Evolutionary conservation across 148 eudicot species (phyloP), one percentile per base, ranked within the genome.

Genomic region (Fallopia convolvulus): DNA sequence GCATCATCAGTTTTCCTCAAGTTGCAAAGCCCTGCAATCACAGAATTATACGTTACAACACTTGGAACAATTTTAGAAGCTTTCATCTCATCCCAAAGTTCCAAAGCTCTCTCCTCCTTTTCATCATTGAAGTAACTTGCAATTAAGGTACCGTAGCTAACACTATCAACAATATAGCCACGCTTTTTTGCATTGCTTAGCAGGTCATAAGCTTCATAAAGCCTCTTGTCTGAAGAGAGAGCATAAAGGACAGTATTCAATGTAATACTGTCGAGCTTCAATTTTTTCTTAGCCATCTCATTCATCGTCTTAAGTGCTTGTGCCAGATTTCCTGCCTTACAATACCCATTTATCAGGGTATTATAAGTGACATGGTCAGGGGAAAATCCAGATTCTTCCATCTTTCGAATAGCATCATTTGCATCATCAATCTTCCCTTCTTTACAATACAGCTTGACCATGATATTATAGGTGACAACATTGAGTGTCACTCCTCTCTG

Each of bases 61-160:
- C 83, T 83, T 0, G 98, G 98, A 78, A 88, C 76, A 44, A 89
- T 78, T 72, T 79, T 83, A 76, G 74, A 89, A 80, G 78, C 81
- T 82, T 88, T 92, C 98, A 92, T 94, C 83, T 89, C 95, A 44
- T 89, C 89, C 98, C 98, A 94, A 11, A 90, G 78, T 79, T 83
- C 78, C 84, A 88, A 79, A 72, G 95, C 95, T 63, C 68, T 76
- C 3, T 77, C 88, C 61, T 80, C 86, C 73, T 94, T 88, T 75
- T 76, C 85, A 71, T 82, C 88, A 82, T 82, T 86, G 60, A 83
- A 94, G 81, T 84, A 87, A 10, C 92, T 97, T 42, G 80, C 75
- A 58, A 94, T 89, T 70, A 94, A 78, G 44, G 93, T 92, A 44
- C 95, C 93, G 83, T 90, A 93, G 81, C 91, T 92, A 61, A 93